Evolutionary conservation across 176 grass and related monocot genomes (phyloP).

Genomic region (Juncus effusus): DNA sequence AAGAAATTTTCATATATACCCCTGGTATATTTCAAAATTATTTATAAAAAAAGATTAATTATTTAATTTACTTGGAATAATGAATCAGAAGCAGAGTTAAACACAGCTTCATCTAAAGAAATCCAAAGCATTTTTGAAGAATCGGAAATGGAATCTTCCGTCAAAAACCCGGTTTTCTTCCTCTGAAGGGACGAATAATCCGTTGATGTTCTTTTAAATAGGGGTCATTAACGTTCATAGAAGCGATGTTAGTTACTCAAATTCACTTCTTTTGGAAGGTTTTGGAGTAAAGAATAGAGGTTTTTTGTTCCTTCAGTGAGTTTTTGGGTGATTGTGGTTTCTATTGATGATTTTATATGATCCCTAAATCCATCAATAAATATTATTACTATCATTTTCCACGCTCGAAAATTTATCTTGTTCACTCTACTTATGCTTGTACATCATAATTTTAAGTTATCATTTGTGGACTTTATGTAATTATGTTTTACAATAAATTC

Average conservation of each 20-base stretch:
- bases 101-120: conserved; percentile 79
- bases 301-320: conserved; percentile 59
- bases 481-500: too few species aligned
- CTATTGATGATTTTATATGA: conserved; percentile 71
- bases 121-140: conserved; percentile 80
- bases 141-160: conserved; percentile 25
- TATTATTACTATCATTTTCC: too few species aligned
- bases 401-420: too few species aligned
- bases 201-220: conserved; percentile 80
- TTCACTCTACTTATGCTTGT: too few species aligned
- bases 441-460: too few species aligned
- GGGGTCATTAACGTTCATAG: conserved; percentile 78
- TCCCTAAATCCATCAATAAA: conserved; percentile 77
- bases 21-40: too few species aligned
- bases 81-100: conserved; percentile 68
- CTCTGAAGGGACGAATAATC: conserved; percentile 60
- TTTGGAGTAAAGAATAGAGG: conserved; percentile 69
- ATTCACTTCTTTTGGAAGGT: conserved; percentile 77
- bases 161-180: conserved; percentile 26
- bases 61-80: conserved; percentile 35
- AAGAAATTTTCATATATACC: not conserved
- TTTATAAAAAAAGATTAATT: too few species aligned
- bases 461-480: too few species aligned
- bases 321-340: conserved; percentile 69
- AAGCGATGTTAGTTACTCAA: conserved; percentile 49